Conservation (phyloP, 2,329 filamentous ascomycete genomes). For the Aspergillus pseudoglaucus region DNA sequence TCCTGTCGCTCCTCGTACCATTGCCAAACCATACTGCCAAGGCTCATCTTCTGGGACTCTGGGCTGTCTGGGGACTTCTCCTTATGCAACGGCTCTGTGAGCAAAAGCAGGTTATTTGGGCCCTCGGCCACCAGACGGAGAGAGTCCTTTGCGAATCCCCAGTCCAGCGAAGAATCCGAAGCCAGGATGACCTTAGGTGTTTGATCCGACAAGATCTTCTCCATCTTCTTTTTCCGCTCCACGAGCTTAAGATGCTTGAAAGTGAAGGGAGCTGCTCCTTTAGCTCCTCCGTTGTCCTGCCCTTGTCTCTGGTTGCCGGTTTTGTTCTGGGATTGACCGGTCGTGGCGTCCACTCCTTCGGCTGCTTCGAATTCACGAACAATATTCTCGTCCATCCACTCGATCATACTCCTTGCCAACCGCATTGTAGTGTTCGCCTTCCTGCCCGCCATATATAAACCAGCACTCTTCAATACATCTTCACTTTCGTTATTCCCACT, state of each 20-base stretch:
- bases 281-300: conserved; percentile 34
- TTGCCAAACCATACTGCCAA: conserved; percentile 72
- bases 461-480: conserved; percentile 45
- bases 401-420: conserved; percentile 89
- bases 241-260: conserved; percentile 79
- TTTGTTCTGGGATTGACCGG: conserved; percentile 30
- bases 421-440: conserved; percentile 84
- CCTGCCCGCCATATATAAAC: conserved; percentile 75
- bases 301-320: conserved; percentile 37
- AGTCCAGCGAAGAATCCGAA: conserved; percentile 82
- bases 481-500: conserved; percentile 44
- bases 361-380: conserved; percentile 80
- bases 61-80: conserved; percentile 16
- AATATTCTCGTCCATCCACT: conserved; percentile 98
- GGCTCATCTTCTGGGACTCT: conserved; percentile 44
- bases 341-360: conserved; percentile 33
- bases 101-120: conserved; percentile 72
- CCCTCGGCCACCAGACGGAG: conserved; percentile 69
- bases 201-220: conserved; percentile 55
- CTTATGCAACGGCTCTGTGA: conserved; percentile 62
- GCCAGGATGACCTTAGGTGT: conserved; percentile 73
- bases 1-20: conserved; percentile 67
- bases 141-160: conserved; percentile 86
- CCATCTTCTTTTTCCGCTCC: conserved; percentile 73
- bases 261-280: conserved; percentile 69